Percentiles rank a stretch among this genome's conserved stretches.
phyloP scores from a whole-genome alignment of 2,329 filamentous ascomycete species.

The Fusarium agapanthi region DNA sequence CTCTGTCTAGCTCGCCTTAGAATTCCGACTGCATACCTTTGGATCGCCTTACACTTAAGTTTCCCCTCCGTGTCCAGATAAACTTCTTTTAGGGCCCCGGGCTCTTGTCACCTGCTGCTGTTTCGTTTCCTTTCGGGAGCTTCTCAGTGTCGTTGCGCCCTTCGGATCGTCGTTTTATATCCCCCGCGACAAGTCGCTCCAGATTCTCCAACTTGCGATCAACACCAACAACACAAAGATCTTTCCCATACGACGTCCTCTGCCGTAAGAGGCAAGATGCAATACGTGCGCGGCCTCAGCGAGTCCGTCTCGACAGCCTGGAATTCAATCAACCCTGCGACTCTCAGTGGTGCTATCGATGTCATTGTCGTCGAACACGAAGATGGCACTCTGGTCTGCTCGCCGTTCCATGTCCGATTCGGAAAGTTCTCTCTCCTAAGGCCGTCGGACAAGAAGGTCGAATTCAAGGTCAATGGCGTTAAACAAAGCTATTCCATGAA shows the following conservation, averaged over 20 bases:
- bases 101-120: neutral
- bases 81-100: constrained; percentile 16
- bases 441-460: constrained; percentile 98
- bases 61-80: constrained; percentile 5
- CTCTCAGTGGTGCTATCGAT: constrained; percentile 96
- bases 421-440: constrained; percentile 97
- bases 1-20: neutral
- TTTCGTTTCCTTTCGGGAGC: constrained; percentile 5
- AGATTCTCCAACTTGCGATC: constrained; percentile 4
- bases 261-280: constrained; percentile 66
- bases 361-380: constrained; percentile 98
- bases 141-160: constrained; percentile 1
- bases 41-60: neutral
- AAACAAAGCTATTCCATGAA: constrained; percentile 99
- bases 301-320: constrained; percentile 97
- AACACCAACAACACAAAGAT: neutral
- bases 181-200: constrained; percentile 26
- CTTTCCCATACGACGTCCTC: constrained; percentile 1
- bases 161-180: constrained; percentile 23
- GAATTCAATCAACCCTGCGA: constrained; percentile 99
- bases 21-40: constrained; percentile 20
- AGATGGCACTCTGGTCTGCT: constrained; percentile 89
- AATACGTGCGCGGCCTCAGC: constrained; percentile 96
- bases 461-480: constrained; percentile 91
- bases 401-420: constrained; percentile 97